Evolutionary conservation across 2,329 filamentous ascomycete species (phyloP).

Genomic region (Aureobasidium sp.): DNA sequence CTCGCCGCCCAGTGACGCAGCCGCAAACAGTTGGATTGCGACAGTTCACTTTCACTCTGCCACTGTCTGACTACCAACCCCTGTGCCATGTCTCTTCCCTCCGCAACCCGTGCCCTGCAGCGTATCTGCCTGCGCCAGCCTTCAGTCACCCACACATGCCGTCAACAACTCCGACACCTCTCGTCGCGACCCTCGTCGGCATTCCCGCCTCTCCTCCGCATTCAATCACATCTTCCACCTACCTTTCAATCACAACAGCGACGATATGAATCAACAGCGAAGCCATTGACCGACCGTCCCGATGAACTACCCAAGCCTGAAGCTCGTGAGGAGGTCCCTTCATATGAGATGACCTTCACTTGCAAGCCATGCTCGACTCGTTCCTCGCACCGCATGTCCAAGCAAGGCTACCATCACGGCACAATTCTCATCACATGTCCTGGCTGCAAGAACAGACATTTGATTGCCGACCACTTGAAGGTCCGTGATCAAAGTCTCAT

Average conservation of each 20-base stretch:
- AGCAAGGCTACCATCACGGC: slow-evolving; percentile 90
- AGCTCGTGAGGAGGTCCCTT: slow-evolving; percentile 41
- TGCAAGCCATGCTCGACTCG: slow-evolving; percentile 69
- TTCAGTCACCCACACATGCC: background rate
- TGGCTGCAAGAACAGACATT: slow-evolving; percentile 72
- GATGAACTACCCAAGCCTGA: slow-evolving; percentile 17
- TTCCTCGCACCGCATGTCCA: slow-evolving; percentile 78
- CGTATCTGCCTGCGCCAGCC: background rate
- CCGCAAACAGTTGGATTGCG: background rate
- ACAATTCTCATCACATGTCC: slow-evolving; percentile 87
- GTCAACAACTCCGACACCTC: background rate
- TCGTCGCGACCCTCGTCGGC: slow-evolving; percentile 3
- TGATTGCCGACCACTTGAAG: slow-evolving; percentile 84
- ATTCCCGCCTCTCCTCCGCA: slow-evolving; percentile 15
- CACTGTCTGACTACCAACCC: background rate
- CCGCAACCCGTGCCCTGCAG: background rate
- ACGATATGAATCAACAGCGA: slow-evolving; percentile 14
- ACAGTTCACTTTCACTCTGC: background rate
- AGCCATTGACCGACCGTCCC: slow-evolving; percentile 23
- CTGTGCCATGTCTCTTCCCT: background rate
- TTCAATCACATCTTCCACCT: background rate
- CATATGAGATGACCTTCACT: slow-evolving; percentile 86
- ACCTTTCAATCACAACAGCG: slow-evolving; percentile 21
- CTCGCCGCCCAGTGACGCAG: slow-evolving; percentile 3
- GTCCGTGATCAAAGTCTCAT: no score